Evolutionary conservation across 352 stramenopile genomes (phyloP), one percentile per base, ranked within the genome.

Genomic region (Phytophthora vignae): DNA sequence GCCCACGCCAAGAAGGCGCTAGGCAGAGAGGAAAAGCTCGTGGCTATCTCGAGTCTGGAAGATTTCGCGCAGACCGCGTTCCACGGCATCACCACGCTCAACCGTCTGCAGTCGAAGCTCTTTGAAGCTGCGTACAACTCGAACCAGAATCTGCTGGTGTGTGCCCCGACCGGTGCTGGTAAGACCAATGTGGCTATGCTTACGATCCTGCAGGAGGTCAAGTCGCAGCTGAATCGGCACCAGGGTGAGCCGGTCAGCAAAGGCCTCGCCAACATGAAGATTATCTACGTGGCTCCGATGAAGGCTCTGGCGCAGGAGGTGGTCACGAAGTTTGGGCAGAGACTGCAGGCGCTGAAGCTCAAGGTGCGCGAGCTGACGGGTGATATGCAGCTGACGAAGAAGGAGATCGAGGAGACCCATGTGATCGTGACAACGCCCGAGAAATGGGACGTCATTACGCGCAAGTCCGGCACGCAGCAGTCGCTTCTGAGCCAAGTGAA

Each of bases 121-220:
- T 99, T 99, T 81, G 83, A 99, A 22, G 91, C 87, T 1, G 98
- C 97, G 0, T 99, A 98, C 80, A 86, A 97, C 58, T 95, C 90
- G 58, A 95, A 98, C 55, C 96, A 99, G 76, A 99, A 99, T 77
- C 74, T 99, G 68, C 83, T 99, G 25, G 97, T 99, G 36, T 97
- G 91, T 56, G 91, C 91, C 9, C 91, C 91, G 1, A 97, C 90
- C 0, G 97, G 97, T 60, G 97, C 97, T 6, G 98, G 98, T 70
- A 99, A 99, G 71, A 99, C 98, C 1, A 99, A 99, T 82, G 97
- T 99, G 17, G 98, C 98, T 3, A 98, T 99, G 96, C 85, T 99
- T 9, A 85, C 96, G 1, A 95, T 99, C 10, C 80, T 99, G 10
- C 94, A 98, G 19, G 94, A 97, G 50, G 71, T 98, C n/a, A 92